Conservation (phyloP, 2,329 filamentous ascomycete species). For the Xylariaceae sp. region DNA sequence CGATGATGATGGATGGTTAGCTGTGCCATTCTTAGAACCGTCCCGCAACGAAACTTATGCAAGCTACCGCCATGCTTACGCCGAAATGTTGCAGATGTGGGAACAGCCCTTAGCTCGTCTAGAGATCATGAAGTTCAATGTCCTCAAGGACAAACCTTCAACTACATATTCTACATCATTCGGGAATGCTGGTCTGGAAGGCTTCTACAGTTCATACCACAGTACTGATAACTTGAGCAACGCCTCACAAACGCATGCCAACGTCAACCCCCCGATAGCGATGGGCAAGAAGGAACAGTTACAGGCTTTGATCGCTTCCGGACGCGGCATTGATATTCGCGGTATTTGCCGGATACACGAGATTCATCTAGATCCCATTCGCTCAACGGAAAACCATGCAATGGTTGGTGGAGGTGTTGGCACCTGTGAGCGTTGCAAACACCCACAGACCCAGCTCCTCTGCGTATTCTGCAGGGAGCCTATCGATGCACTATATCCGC, state of each 20-base stretch:
- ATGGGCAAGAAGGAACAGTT: conserved; percentile 62
- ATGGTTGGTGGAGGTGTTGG: conserved; percentile 47
- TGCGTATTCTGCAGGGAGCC: conserved; percentile 70
- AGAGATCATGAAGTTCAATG: conserved; percentile 73
- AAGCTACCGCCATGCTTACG: conserved; percentile 69
- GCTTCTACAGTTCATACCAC: conserved; percentile 46
- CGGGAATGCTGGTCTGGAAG: conserved; percentile 35
- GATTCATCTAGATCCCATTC: conserved; percentile 65
- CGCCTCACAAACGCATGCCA: conserved; percentile 44
- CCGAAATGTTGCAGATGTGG: conserved; percentile 73
- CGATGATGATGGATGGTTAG: conserved; percentile 71
- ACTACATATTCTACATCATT: conserved; percentile 35
- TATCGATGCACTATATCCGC: conserved; percentile 63
- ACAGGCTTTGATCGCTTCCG: conserved; percentile 55
- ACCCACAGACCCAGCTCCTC: conserved; percentile 60
- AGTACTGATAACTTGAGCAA: conserved; percentile 44
- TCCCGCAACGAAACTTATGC: conserved; percentile 56
- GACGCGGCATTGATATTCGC: conserved; percentile 65
- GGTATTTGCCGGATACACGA: conserved; percentile 69
- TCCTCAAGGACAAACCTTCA: conserved; percentile 56
- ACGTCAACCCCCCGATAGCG: conserved; percentile 57
- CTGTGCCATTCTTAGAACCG: conserved; percentile 62
- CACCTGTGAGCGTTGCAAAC: conserved; percentile 56
- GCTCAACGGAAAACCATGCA: conserved; percentile 54
- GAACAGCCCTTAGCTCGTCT: conserved; percentile 65